phyloP scores from a whole-genome alignment of 1,284 basidiomycete genomes.

The Cutaneotrichosporon sp. region DNA sequence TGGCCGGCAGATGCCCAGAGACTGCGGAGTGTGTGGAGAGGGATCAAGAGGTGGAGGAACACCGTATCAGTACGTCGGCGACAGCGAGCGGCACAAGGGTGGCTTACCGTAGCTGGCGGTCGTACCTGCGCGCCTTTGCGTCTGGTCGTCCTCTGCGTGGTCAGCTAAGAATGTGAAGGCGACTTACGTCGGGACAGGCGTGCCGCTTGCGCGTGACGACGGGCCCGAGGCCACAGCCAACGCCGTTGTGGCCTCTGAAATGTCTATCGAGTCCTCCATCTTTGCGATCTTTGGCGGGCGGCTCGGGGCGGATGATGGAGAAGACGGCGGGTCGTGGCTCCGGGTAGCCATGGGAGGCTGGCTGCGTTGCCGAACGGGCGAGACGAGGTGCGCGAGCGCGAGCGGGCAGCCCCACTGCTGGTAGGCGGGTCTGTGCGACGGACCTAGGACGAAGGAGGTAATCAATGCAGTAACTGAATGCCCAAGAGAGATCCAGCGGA shows the following conservation, averaged over 20 bases:
- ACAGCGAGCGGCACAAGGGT: background rate
- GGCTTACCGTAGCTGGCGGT: constrained; percentile 77
- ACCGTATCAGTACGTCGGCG: background rate
- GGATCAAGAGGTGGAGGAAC: background rate
- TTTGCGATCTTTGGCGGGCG: constrained; percentile 36
- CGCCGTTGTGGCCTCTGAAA: constrained; percentile 29
- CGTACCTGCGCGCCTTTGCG: constrained; percentile 79
- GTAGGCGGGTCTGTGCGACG: no score
- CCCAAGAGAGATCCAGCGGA: no score
- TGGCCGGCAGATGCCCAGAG: constrained; percentile 95
- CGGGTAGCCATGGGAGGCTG: constrained; percentile 9
- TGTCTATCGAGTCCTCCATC: constrained; percentile 43
- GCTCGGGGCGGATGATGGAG: background rate
- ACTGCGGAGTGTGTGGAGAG: constrained; percentile 50
- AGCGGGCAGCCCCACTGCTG: no score
- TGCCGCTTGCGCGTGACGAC: constrained; percentile 10
- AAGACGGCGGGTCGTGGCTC: constrained; percentile 13
- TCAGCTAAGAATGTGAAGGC: background rate
- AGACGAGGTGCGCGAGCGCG: no score
- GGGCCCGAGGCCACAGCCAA: constrained; percentile 7
- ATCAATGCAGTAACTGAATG: no score
- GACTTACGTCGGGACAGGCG: constrained; percentile 14
- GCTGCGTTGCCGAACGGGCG: no score
- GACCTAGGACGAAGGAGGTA: no score
- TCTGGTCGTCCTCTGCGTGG: constrained; percentile 56